Percentiles rank a stretch among this genome's conserved stretches.
Evolutionary conservation across 495 filamentous ascomycete genomes (phyloP).

Genomic region (Cudoniella acicularis): DNA sequence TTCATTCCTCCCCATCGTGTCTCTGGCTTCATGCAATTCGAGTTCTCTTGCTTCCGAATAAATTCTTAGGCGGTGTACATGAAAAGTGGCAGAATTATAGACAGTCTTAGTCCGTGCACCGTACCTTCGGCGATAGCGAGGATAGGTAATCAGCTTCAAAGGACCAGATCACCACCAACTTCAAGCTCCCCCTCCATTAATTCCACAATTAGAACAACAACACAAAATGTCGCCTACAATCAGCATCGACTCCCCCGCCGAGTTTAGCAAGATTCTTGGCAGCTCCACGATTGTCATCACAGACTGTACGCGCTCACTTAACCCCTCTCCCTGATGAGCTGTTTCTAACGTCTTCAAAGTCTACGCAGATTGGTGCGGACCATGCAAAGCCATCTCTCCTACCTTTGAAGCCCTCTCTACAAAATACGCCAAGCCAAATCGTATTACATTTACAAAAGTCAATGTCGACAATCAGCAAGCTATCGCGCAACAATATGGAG

Average conservation of each 20-base stretch:
- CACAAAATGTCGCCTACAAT: constrained; percentile 20
- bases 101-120: constrained; percentile 8
- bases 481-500: constrained; percentile 40
- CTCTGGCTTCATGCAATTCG: constrained; percentile 1
- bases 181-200: constrained; percentile 5
- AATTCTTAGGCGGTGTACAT: constrained; percentile 8
- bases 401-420: constrained; percentile 43
- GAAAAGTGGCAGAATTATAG: constrained; percentile 20
- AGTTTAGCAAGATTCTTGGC: constrained; percentile 29
- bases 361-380: constrained; percentile 56
- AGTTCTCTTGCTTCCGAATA: not conserved
- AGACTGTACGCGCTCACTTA: constrained; percentile 27
- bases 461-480: constrained; percentile 46
- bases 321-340: not conserved
- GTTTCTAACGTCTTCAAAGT: constrained; percentile 28
- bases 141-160: constrained; percentile 21
- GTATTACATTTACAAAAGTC: constrained; percentile 47
- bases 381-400: constrained; percentile 55
- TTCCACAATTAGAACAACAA: not conserved
- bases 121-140: not conserved
- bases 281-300: constrained; percentile 29
- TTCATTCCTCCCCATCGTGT: constrained; percentile 24
- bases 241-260: constrained; percentile 26
- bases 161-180: constrained; percentile 19
- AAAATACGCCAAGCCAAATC: constrained; percentile 38